Evolutionary conservation across 1,284 basidiomycete species (phyloP), one percentile per base, ranked within the genome.

Genomic region (Cryptococcus sp.): DNA sequence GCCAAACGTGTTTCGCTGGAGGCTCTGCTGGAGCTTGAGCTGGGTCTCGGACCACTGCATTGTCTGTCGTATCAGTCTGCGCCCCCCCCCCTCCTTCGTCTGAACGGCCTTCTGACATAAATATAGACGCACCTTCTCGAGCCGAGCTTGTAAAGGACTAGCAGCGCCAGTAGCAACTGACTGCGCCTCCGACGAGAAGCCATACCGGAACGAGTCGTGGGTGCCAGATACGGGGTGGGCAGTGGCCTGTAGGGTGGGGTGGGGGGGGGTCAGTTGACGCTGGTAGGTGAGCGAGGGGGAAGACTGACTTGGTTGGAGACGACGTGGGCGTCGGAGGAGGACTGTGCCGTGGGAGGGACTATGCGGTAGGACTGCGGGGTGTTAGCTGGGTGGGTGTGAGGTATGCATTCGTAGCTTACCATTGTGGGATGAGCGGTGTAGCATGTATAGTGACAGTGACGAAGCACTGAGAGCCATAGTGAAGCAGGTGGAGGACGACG

Each of bases 21-120:
- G 80, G 45, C 85, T 91, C 59, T 96, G 80, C 74, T 89, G 88
- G 56, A 94, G 75, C 73, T 89, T 88, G 73, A 91, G 87, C 73
- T 95, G 91, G 5, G 94, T 94, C 64, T 86, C 86, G 56, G 92
- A 86, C 95, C 95, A 98, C 91, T 96, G 47, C 4, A 23, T n/a
- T 20, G 18, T 35, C 44, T 33, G 8, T 39, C 28, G 9, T 38
- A 21, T 39, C 46, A 23, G 44, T 23, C 28, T 9, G 4, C 9
- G 28, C 13, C 50, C 21, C 20, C 28, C n/a, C n/a, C n/a, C n/a
- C n/a, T n/a, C n/a, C n/a, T n/a, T 24, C 21, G 42, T 45, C 35
- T 36, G 21, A 51, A 9, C 24, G 24, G 8, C 36, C 21, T 8
- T 28, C 21, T 18, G 11, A 39, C 33, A 8, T 39, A 11, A 46